phyloP scores from a whole-genome alignment of 225 moss, liverwort and hornwort species.

The Thuidium tamariscinum region DNA sequence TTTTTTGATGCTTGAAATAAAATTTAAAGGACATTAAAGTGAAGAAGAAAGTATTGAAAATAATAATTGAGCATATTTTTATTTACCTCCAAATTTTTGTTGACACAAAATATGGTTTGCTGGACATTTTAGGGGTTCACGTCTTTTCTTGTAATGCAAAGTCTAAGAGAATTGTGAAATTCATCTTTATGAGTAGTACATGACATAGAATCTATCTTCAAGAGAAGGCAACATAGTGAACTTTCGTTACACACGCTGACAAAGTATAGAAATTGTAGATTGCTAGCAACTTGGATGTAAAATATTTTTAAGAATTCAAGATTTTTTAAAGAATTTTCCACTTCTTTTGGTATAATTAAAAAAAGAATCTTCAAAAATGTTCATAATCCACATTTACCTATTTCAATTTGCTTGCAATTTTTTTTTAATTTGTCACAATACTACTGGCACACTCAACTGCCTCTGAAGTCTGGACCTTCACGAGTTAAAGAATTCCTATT shows the following conservation, averaged over 20 bases:
- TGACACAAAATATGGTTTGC: background rate
- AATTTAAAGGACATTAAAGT: background rate
- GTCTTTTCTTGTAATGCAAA: background rate
- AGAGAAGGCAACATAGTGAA: background rate
- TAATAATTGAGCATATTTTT: too few relatives aligned
- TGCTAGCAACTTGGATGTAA: background rate
- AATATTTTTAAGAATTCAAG: background rate
- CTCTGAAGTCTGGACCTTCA: background rate
- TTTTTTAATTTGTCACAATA: too few relatives aligned
- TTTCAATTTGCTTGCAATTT: background rate
- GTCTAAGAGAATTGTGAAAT: background rate
- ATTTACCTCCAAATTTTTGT: background rate
- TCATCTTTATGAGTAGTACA: too few relatives aligned
- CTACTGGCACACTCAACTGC: background rate
- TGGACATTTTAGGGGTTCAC: background rate
- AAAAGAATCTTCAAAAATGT: background rate
- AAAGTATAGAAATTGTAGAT: background rate
- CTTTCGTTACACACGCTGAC: fast-evolving
- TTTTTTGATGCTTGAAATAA: background rate
- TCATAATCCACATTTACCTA: background rate
- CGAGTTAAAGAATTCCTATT: background rate
- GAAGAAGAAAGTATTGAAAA: too few relatives aligned
- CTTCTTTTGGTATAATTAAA: too few relatives aligned
- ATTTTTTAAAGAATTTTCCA: background rate
- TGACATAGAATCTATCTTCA: too few relatives aligned